phyloP scores from a whole-genome alignment of 2,329 filamentous ascomycete species.

The Pseudogymnoascus sp. region DNA sequence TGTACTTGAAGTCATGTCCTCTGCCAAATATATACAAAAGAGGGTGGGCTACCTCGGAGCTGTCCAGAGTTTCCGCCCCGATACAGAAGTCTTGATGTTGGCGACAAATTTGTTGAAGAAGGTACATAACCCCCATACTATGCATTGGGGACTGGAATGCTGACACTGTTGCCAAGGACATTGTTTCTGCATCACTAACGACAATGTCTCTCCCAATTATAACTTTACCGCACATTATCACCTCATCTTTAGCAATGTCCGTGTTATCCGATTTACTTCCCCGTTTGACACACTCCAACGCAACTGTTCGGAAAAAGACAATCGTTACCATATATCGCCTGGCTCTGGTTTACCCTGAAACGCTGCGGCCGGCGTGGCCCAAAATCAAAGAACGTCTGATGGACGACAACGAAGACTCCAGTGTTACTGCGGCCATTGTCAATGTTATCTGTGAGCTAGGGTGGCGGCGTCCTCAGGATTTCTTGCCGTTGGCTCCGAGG shows the following conservation, averaged over 20 bases:
- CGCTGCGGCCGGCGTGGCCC: conserved; percentile 85
- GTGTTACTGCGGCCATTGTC: conserved; percentile 89
- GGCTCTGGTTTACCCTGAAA: conserved; percentile 93
- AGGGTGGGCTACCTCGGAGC: conserved; percentile 90
- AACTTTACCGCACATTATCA: conserved; percentile 91
- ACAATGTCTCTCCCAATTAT: conserved; percentile 79
- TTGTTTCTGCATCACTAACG: conserved; percentile 62
- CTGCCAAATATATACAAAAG: conserved; percentile 88
- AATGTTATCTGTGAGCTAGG: conserved; percentile 96
- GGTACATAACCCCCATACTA: conserved; percentile 33
- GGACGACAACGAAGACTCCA: conserved; percentile 82
- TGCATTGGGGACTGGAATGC: conserved; percentile 1
- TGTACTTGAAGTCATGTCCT: conserved; percentile 98
- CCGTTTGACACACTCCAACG: conserved; percentile 75
- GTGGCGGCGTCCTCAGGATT: conserved; percentile 89
- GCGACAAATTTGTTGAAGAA: conserved; percentile 97
- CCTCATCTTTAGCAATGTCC: conserved; percentile 82
- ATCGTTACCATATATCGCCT: conserved; percentile 90
- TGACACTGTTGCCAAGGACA: conserved; percentile 43
- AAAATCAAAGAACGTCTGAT: conserved; percentile 92
- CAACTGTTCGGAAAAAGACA: conserved; percentile 87
- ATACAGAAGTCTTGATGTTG: conserved; percentile 95
- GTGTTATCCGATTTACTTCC: conserved; percentile 80
- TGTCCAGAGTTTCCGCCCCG: conserved; percentile 88
- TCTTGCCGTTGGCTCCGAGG: conserved; percentile 81